Conservation (phyloP, 176 grass and related monocot species). For the Saccharum spontaneum region DNA sequence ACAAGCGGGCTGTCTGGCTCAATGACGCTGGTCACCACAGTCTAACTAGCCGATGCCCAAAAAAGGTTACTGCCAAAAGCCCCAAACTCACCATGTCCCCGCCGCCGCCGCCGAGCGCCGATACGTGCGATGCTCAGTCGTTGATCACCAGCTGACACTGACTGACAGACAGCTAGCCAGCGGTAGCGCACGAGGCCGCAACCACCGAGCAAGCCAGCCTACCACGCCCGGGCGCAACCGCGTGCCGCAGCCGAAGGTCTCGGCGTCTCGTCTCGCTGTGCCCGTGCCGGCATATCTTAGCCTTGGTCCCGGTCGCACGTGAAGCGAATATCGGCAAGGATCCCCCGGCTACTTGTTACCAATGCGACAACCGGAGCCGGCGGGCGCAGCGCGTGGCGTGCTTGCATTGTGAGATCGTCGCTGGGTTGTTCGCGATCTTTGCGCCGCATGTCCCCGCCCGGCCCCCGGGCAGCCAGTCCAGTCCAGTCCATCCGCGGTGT, state of each 20-base stretch:
- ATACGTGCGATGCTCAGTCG: too few species aligned
- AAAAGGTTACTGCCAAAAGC: too few species aligned
- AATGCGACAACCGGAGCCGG: background rate
- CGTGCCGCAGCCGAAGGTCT: background rate
- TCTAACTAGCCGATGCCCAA: too few species aligned
- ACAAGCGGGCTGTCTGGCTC: too few species aligned
- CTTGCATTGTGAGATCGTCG: background rate
- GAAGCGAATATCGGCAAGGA: constrained; percentile 39
- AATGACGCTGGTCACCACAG: too few species aligned
- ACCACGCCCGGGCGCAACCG: background rate
- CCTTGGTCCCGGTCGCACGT: constrained; percentile 42
- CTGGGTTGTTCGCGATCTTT: constrained; percentile 17
- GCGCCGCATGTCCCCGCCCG: constrained; percentile 4
- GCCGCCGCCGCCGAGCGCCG: too few species aligned
- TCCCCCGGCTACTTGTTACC: background rate
- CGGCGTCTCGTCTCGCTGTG: background rate
- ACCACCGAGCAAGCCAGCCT: background rate
- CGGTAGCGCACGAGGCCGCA: background rate
- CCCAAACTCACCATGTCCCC: too few species aligned
- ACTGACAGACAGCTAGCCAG: too few species aligned
- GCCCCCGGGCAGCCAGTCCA: too few species aligned
- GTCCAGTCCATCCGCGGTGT: background rate
- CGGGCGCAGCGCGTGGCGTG: background rate
- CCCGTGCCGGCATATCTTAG: constrained; percentile 32
- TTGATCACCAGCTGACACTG: too few species aligned